Evolutionary conservation across 306 rosid genomes (phyloP).

Genomic region (Cucumis sativus): Cucumber_9930_V3 NC_026655.2:13573001-13573500

Average conservation of each 20-base stretch:
- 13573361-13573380: not conserved
- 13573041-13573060: not conserved
- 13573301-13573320: not conserved
- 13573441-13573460: conserved; percentile 31
- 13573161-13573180: not conserved
- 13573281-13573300: not conserved
- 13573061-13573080: not conserved
- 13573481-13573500: conserved; percentile 90
- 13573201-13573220: not conserved
- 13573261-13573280: not conserved
- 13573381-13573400: not conserved
- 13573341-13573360: not conserved
- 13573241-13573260: not conserved
- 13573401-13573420: not conserved
- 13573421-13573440: conserved; percentile 10
- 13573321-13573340: not conserved
- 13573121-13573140: not conserved
- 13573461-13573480: conserved; percentile 90
- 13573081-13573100: not conserved
- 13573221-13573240: not conserved
- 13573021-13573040: not conserved
- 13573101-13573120: not conserved
- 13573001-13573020: not conserved
- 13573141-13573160: not conserved
- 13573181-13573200: not conserved